Evolutionary conservation across 768 basidiomycete genomes (phyloP).

Genomic region (Gloeophyllum trabeum): DNA sequence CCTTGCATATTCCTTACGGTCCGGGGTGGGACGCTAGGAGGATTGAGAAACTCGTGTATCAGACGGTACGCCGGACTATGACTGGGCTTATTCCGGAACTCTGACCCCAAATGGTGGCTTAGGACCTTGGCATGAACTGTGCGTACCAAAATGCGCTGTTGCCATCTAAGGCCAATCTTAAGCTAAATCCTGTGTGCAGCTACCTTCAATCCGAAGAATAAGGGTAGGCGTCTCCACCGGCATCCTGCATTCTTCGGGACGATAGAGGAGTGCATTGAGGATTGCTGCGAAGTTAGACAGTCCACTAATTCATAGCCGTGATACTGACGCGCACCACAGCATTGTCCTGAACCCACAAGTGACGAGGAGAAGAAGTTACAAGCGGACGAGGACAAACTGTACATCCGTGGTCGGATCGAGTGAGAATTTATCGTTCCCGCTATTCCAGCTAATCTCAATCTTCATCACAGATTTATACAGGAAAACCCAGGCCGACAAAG

Average conservation of each 20-base stretch:
- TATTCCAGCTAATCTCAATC: neutral
- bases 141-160: too few species aligned
- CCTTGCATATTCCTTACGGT: slow-evolving; percentile 50
- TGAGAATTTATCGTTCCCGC: slow-evolving; percentile 10
- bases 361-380: slow-evolving; percentile 44
- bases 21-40: slow-evolving; percentile 45
- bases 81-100: neutral
- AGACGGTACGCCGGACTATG: slow-evolving; percentile 31
- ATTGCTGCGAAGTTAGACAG: slow-evolving; percentile 43
- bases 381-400: slow-evolving; percentile 38
- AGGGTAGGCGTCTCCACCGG: slow-evolving; percentile 45
- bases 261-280: slow-evolving; percentile 42
- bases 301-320: neutral
- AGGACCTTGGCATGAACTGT: slow-evolving; percentile 55
- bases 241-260: slow-evolving; percentile 56
- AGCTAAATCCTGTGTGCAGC: slow-evolving; percentile 19
- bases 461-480: slow-evolving; percentile 34
- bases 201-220: slow-evolving; percentile 54
- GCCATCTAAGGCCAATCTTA: too few species aligned
- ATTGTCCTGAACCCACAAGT: slow-evolving; percentile 42
- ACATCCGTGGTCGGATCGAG: slow-evolving; percentile 42
- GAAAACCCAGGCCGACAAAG: slow-evolving; percentile 52
- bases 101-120: too few species aligned
- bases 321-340: slow-evolving; percentile 23
- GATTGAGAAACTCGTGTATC: slow-evolving; percentile 45